These are phyloP conservation scores for Lentinula lateritia DNA, from an alignment of 768 basidiomycete genomes.

Conservation along the genomic window DNA sequence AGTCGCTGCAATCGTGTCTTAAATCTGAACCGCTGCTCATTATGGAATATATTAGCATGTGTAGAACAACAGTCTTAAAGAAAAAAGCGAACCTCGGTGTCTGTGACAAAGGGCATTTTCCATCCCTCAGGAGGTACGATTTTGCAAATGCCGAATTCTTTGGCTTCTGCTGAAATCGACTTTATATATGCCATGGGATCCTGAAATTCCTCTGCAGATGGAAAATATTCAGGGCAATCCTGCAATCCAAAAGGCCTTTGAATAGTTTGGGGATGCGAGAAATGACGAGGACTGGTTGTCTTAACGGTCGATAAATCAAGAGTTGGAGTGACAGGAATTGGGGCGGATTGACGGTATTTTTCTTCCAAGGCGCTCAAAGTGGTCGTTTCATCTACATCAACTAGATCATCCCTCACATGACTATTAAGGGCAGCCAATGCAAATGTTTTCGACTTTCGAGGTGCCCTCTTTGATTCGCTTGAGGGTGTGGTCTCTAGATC, in stretches of 20 bases:
- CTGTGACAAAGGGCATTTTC: constrained; percentile 94
- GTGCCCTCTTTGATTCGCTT: constrained; percentile 57
- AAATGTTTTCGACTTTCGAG: constrained; percentile 88
- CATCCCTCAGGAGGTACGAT: constrained; percentile 89
- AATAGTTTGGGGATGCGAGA: constrained; percentile 29
- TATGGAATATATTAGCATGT: constrained; percentile 18
- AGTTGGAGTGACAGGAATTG: constrained; percentile 56
- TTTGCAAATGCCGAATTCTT: constrained; percentile 88
- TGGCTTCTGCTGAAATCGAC: constrained; percentile 67
- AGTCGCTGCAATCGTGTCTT: constrained; percentile 91
- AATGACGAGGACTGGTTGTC: constrained; percentile 48
- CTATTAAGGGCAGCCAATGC: constrained; percentile 74
- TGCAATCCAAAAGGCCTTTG: constrained; percentile 78
- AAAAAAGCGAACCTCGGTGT: constrained; percentile 72
- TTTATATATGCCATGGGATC: constrained; percentile 94
- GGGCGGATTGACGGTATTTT: constrained; percentile 43
- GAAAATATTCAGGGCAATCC: constrained; percentile 88
- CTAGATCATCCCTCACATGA: constrained; percentile 53
- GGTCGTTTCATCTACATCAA: constrained; percentile 50
- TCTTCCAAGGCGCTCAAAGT: constrained; percentile 40
- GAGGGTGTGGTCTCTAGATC: constrained; percentile 28
- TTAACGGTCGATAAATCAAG: constrained; percentile 72
- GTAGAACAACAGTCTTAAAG: constrained; percentile 31
- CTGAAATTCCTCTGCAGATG: constrained; percentile 85
- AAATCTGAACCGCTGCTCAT: constrained; percentile 79